phyloP scores from a whole-genome alignment of 352 stramenopile genomes.

The Pythium pyrilobum region DNA sequence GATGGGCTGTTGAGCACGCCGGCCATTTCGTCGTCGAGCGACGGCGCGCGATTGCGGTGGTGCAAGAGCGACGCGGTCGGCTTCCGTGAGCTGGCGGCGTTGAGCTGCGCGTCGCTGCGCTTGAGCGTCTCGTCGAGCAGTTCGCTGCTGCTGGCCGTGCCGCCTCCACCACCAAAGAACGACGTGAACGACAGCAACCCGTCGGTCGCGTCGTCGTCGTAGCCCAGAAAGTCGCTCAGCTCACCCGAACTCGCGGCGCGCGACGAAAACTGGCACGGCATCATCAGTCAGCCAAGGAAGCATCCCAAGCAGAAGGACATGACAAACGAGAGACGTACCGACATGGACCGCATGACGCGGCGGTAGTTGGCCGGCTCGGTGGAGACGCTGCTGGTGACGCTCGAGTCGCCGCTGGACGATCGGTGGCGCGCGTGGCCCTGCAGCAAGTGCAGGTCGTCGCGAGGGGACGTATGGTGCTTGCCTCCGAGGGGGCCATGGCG shows the following conservation, averaged over 20 bases:
- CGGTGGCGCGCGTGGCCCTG: background rate
- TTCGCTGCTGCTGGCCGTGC: background rate
- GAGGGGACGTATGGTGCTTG: background rate
- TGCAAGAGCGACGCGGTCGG: background rate
- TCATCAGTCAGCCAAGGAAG: background rate
- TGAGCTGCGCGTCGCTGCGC: background rate
- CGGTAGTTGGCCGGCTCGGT: conserved; percentile 52
- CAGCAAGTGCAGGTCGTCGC: conserved; percentile 11
- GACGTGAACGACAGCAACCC: conserved; percentile 8
- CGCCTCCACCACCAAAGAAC: background rate
- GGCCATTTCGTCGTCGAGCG: conserved; percentile 15
- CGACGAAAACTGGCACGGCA: conserved; percentile 21
- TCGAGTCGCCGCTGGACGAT: conserved; percentile 28
- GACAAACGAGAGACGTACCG: conserved; percentile 31
- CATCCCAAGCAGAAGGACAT: background rate
- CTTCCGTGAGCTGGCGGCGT: background rate
- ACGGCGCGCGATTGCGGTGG: conserved; percentile 2
- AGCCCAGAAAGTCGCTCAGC: conserved; percentile 47
- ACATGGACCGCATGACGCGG: conserved; percentile 43
- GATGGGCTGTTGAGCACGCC: conserved; percentile 19
- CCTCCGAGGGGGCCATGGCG: background rate
- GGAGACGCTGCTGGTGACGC: conserved; percentile 55
- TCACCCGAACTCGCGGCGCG: conserved; percentile 31
- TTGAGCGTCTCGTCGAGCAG: background rate
- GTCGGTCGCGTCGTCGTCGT: conserved; percentile 30